Conservation (phyloP, 192 early-diverging fungal species). For the Cladochytrium replicatum region DNA sequence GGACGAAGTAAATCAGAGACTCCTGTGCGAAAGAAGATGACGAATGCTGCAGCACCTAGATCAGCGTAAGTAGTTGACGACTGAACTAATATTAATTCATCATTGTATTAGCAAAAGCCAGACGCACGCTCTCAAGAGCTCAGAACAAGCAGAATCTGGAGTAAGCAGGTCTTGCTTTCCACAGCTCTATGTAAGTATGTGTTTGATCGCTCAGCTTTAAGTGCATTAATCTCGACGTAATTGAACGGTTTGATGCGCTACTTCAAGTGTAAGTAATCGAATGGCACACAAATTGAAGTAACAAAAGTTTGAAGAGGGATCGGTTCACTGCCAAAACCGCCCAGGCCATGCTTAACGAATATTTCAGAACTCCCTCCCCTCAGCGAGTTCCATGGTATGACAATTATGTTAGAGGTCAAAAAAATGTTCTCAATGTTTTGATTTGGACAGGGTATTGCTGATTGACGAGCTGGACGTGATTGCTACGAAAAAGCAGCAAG, state of each 20-base stretch:
- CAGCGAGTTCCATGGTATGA: conserved; percentile 34
- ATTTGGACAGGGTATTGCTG: conserved; percentile 63
- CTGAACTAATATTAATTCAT: too few relatives aligned
- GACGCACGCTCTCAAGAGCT: too few relatives aligned
- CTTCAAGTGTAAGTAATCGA: conserved; percentile 82
- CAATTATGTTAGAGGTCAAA: conserved; percentile 2
- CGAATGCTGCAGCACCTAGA: too few relatives aligned
- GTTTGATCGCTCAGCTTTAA: conserved; percentile 12
- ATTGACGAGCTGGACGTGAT: conserved; percentile 96
- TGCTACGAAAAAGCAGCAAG: conserved; percentile 79
- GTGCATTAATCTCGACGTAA: conserved; percentile 80
- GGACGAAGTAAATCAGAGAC: too few relatives aligned
- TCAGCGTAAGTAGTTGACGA: too few relatives aligned
- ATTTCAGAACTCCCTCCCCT: conserved; percentile 49
- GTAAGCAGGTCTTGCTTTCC: conserved; percentile 26
- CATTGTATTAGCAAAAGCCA: too few relatives aligned
- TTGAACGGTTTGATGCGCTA: conserved; percentile 94
- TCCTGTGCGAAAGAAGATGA: too few relatives aligned
- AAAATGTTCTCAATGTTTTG: conserved; percentile 6
- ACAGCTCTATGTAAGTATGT: not conserved
- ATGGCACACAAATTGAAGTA: conserved; percentile 65
- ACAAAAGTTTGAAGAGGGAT: conserved; percentile 37
- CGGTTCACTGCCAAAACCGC: conserved; percentile 69
- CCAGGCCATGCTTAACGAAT: conserved; percentile 55
- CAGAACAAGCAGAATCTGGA: conserved; percentile 40